These are phyloP conservation scores for Rhodotorula babjevae DNA, from an alignment of 768 basidiomycete species.

Conservation along the genomic window DNA sequence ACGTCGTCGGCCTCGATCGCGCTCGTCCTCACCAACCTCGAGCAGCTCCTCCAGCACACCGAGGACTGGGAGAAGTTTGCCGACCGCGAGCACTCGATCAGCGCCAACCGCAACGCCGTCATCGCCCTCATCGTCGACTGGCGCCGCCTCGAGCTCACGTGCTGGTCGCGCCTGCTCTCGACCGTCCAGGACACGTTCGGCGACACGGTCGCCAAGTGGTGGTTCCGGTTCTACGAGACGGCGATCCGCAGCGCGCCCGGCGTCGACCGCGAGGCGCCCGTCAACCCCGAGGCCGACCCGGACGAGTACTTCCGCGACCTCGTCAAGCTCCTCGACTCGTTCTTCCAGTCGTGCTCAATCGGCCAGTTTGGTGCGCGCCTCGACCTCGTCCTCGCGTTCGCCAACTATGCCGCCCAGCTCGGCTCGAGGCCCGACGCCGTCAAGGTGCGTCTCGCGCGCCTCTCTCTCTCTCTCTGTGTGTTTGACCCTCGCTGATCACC, in stretches of 20 bases:
- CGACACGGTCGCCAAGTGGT: conserved; percentile 64
- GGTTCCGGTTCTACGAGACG: conserved; percentile 84
- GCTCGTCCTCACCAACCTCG: conserved; percentile 71
- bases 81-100: conserved; percentile 81
- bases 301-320: conserved; percentile 54
- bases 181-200: conserved; percentile 56
- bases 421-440: conserved; percentile 3
- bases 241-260: conserved; percentile 46
- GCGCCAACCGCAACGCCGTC: conserved; percentile 60
- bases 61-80: conserved; percentile 97
- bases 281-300: conserved; percentile 45
- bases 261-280: conserved; percentile 45
- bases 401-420: conserved; percentile 28
- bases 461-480: no score
- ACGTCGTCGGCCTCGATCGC: conserved; percentile 69
- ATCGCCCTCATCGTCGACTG: conserved; percentile 75
- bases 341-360: conserved; percentile 66
- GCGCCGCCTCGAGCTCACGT: conserved; percentile 81
- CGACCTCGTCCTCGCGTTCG: conserved; percentile 63
- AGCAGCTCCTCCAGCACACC: conserved; percentile 75
- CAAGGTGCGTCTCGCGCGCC: background rate
- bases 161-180: conserved; percentile 76
- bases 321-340: conserved; percentile 73
- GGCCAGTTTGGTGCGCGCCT: conserved; percentile 76
- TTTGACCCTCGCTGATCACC: fast-evolving